phyloP scores from a whole-genome alignment of 352 stramenopile genomes.

The Phytopythium aichiense region DNA sequence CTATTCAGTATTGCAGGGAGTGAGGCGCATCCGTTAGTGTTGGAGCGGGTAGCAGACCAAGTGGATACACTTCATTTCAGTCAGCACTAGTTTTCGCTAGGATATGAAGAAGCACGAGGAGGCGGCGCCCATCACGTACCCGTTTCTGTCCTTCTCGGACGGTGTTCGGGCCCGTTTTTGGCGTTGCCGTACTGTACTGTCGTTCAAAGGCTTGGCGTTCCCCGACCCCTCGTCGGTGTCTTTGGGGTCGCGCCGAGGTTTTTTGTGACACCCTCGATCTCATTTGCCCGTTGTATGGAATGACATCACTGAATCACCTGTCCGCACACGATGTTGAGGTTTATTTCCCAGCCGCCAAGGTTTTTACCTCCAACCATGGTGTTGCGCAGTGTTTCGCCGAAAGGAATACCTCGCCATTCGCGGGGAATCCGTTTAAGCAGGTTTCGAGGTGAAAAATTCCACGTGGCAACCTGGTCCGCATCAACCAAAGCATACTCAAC shows the following conservation, averaged over 20 bases:
- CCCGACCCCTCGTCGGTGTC: background rate
- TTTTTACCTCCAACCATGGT: too few relatives aligned
- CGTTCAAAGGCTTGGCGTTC: background rate
- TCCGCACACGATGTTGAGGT: too few relatives aligned
- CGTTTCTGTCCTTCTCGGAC: background rate
- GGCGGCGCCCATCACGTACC: background rate
- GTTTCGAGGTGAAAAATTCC: too few relatives aligned
- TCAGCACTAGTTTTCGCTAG: background rate
- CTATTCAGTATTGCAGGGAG: background rate
- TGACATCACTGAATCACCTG: background rate
- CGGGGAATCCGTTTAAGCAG: too few relatives aligned
- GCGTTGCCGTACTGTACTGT: background rate
- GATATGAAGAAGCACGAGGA: background rate
- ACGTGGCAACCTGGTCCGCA: too few relatives aligned
- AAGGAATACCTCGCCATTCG: too few relatives aligned
- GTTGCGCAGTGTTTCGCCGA: too few relatives aligned
- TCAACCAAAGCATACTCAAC: too few relatives aligned
- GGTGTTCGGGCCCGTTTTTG: background rate
- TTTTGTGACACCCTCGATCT: background rate
- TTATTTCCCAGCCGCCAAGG: too few relatives aligned
- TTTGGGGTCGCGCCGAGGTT: background rate
- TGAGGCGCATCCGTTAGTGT: background rate
- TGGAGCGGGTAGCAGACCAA: background rate
- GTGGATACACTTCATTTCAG: background rate
- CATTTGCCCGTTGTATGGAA: background rate